Evolutionary conservation across 108 stramenopile species (phyloP).

Genomic region (Nitzschia sp.): DNA sequence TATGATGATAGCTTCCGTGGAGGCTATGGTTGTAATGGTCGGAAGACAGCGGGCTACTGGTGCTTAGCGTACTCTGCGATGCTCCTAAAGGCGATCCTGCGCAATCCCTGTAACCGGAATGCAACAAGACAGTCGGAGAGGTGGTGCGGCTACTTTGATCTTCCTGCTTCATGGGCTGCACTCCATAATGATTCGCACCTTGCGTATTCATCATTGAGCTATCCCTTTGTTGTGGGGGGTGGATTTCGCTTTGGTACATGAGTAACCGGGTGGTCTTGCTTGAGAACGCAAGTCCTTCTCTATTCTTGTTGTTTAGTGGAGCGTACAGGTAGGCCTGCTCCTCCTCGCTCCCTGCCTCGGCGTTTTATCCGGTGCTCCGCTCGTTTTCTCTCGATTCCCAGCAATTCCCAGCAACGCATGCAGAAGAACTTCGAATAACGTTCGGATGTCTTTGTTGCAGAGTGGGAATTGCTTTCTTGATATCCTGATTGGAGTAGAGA

Average conservation of each 20-base stretch:
- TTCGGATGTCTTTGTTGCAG: not conserved
- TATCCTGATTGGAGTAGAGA: conserved; percentile 5
- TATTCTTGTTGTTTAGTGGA: no score
- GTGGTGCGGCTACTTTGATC: conserved; percentile 1
- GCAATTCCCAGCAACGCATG: no score
- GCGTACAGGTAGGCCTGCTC: no score
- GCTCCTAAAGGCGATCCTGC: not conserved
- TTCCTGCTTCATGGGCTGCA: not conserved
- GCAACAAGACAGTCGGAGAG: not conserved
- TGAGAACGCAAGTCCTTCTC: no score
- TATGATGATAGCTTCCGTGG: not conserved
- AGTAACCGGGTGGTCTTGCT: no score
- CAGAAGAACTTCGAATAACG: not conserved
- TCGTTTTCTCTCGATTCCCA: not conserved
- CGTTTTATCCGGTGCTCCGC: not conserved
- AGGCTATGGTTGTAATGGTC: not conserved
- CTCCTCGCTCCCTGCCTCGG: not conserved
- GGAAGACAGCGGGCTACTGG: not conserved
- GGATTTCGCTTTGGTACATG: not conserved
- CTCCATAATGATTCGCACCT: not conserved
- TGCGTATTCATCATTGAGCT: not conserved
- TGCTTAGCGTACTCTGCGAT: not conserved
- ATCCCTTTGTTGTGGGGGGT: not conserved
- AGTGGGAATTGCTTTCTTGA: not conserved
- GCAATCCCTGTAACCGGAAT: not conserved